phyloP scores from a whole-genome alignment of 1,284 basidiomycete genomes.

The Veloboletus limbatus region DNA sequence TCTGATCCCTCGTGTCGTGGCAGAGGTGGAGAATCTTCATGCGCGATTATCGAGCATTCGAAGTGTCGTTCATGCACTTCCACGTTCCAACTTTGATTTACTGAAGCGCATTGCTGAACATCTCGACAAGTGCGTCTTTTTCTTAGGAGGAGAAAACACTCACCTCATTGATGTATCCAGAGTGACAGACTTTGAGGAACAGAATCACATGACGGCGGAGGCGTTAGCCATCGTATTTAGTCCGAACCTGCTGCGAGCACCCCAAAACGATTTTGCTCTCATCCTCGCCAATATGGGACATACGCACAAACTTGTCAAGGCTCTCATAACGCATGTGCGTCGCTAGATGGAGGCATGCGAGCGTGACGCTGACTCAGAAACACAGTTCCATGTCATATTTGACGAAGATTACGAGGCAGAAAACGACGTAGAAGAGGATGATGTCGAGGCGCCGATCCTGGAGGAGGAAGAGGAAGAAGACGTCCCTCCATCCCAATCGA shows the following conservation, averaged over 20 bases:
- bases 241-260: constrained; percentile 69
- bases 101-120: constrained; percentile 75
- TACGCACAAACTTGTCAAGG: constrained; percentile 72
- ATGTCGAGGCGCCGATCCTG: constrained; percentile 46
- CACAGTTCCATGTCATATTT: constrained; percentile 49
- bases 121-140: constrained; percentile 62
- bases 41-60: constrained; percentile 63
- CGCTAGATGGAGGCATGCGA: background rate
- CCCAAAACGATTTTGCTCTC: constrained; percentile 69
- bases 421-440: constrained; percentile 44
- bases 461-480: constrained; percentile 47
- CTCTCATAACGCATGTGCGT: constrained; percentile 74
- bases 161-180: constrained; percentile 37
- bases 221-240: constrained; percentile 81
- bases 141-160: background rate
- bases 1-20: constrained; percentile 7
- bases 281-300: constrained; percentile 77
- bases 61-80: constrained; percentile 62
- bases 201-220: constrained; percentile 84
- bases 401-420: constrained; percentile 46
- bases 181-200: constrained; percentile 80
- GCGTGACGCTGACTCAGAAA: constrained; percentile 9
- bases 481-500: constrained; percentile 29
- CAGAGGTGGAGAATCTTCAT: constrained; percentile 68
- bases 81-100: constrained; percentile 69